These are phyloP conservation scores for Auricularia sp. DNA, from an alignment of 768 basidiomycete genomes.

Conservation along the genomic window DNA sequence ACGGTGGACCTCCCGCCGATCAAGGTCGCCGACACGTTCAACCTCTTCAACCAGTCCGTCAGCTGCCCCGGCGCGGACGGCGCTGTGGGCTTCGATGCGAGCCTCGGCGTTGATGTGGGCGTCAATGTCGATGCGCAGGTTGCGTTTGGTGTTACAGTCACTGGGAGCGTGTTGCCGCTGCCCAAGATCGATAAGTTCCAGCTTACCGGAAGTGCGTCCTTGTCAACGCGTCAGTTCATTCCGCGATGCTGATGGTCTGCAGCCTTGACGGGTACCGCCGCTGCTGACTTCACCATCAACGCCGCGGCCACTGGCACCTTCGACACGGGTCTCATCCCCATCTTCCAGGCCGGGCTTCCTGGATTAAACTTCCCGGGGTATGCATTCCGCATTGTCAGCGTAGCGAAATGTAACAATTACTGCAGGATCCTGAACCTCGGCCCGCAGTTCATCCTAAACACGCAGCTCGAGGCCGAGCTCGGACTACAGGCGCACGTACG, in stretches of 20 bases:
- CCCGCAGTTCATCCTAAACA: conserved; percentile 37
- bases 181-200: conserved; percentile 30
- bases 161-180: conserved; percentile 11
- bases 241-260: conserved; percentile 6
- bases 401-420: background rate
- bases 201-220: conserved; percentile 24
- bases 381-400: conserved; percentile 3
- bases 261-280: conserved; percentile 19
- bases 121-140: conserved; percentile 25
- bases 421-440: conserved; percentile 37
- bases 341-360: conserved; percentile 35
- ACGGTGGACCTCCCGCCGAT: conserved; percentile 19
- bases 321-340: conserved; percentile 33
- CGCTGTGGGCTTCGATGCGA: background rate
- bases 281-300: background rate
- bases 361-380: conserved; percentile 44
- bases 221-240: background rate
- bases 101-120: conserved; percentile 13
- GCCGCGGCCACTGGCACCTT: conserved; percentile 21
- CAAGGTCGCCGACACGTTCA: conserved; percentile 22
- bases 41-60: conserved; percentile 23
- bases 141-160: conserved; percentile 18
- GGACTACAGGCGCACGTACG: conserved; percentile 31
- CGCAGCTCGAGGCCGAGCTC: conserved; percentile 25
- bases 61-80: conserved; percentile 8